phyloP scores from a whole-genome alignment of 148 eudicot genomes.

The Arbutus unedo region DNA sequence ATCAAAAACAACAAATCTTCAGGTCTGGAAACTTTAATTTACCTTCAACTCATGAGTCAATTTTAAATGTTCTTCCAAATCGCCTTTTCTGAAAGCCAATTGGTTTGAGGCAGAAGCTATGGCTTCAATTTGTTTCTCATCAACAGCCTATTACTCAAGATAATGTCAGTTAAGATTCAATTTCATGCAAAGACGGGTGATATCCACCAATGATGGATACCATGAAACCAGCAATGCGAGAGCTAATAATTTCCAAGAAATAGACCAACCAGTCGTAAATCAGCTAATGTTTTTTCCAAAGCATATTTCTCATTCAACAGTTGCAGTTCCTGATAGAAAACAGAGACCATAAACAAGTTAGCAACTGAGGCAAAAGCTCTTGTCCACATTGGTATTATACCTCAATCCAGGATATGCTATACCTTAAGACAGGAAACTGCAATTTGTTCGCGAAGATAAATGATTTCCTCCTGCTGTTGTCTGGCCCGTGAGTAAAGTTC shows the following conservation, averaged over 20 bases:
- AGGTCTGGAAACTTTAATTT: neutral
- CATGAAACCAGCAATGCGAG: conserved; percentile 16
- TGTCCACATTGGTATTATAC: neutral
- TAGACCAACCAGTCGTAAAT: conserved; percentile 71
- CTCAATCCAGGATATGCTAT: conserved; percentile 16
- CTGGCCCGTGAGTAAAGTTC: conserved; percentile 53
- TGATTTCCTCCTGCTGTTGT: conserved; percentile 62
- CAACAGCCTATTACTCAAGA: conserved; percentile 59
- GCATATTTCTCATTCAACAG: conserved; percentile 73
- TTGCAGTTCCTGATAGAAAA: conserved; percentile 67
- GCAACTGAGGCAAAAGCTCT: conserved; percentile 14
- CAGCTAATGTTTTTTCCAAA: conserved; percentile 70
- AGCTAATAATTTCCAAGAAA: conserved; percentile 15
- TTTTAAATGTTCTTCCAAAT: conserved; percentile 67
- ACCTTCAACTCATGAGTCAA: conserved; percentile 77
- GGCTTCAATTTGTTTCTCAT: conserved; percentile 74
- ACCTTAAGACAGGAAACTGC: conserved; percentile 69
- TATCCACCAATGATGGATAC: conserved; percentile 4
- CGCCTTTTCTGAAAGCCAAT: conserved; percentile 63
- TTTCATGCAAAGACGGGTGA: neutral
- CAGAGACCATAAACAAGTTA: conserved; percentile 11
- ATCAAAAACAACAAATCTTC: neutral
- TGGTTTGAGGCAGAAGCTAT: conserved; percentile 63
- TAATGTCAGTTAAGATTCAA: conserved; percentile 6
- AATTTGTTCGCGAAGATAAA: conserved; percentile 55